Evolutionary conservation across 176 grass and related monocot genomes (phyloP), one percentile per base, ranked within the genome.

Genomic region (Musa acuminata): DNA sequence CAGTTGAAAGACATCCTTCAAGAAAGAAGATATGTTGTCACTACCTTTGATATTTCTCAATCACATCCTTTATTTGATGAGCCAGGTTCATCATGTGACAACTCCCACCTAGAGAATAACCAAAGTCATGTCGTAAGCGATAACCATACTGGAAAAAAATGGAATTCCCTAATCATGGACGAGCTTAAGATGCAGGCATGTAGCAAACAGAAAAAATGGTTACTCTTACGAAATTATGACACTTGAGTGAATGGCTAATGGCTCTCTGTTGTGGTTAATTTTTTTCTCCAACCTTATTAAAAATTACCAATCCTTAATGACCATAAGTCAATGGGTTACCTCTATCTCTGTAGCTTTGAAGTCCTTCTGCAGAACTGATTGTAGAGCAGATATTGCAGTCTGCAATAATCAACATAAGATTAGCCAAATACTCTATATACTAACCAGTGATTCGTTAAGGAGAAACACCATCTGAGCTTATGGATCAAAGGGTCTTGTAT

Each of bases 331-430:
- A 69, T 17, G 21, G 67, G 21, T 49, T 70, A 51, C 67, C 67
- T 70, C 67, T 10, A 70, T 70, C 43, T 70, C 67, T 51, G 67
- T 70, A 70, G 67, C 43, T 70, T 70, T 70, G n/a, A 70, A 70
- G 50, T 70, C 67, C 67, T 51, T 35, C 11, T 51, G 67, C 67
- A 51, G 67, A n/a, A 70, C 67, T 20, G 67, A 70, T 14, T 51
- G 67, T 11, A 70, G 19, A 19, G 67, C 67, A 21, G 67, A 70
- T 70, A 51, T 70, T 20, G 67, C 67, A 70, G 67, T 70, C 67
- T 70, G 50, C 4, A 2, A 3, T 2, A 49, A 69, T 69, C 16
- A 21, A 67, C 25, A 49, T n/a, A 19, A 50, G 11, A 70, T 29
- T 29, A 29, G 29, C 29, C 29, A 29, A 29, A 29, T 29, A 3